Conservation (phyloP, 1,284 basidiomycete species). For the Neotropicomus parvogracilis region DNA sequence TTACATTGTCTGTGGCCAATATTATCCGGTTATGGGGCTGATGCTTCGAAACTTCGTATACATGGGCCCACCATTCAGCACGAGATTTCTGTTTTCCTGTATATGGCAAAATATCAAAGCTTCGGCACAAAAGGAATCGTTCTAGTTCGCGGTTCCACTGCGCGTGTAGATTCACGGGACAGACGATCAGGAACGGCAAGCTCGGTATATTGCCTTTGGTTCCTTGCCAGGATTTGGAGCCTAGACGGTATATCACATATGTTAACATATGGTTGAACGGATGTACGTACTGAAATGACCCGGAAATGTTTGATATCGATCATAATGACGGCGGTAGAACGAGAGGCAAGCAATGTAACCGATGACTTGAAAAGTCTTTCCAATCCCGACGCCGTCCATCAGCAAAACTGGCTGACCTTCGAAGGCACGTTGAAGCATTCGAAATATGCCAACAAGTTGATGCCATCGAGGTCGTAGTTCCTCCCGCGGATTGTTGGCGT, state of each 20-base stretch:
- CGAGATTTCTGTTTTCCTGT: background rate
- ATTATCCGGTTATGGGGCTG: background rate
- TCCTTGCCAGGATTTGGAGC: background rate
- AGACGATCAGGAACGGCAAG: background rate
- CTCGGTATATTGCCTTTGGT: background rate
- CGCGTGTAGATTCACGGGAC: slow-evolving; percentile 1
- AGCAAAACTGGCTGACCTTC: slow-evolving; percentile 1
- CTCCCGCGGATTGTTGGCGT: background rate
- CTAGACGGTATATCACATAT: too few relatives aligned
- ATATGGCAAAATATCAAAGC: background rate
- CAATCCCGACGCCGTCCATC: slow-evolving; percentile 18
- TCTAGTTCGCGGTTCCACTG: slow-evolving; percentile 3
- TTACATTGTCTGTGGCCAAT: background rate
- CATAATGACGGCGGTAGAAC: background rate
- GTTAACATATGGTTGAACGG: too few relatives aligned
- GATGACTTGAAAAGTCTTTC: slow-evolving; percentile 15
- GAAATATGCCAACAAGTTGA: slow-evolving; percentile 14
- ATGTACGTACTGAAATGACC: background rate
- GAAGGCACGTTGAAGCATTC: slow-evolving; percentile 8
- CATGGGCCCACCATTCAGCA: background rate
- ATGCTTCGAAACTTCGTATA: background rate
- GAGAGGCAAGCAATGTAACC: slow-evolving; percentile 4
- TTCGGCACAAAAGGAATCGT: background rate
- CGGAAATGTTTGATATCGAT: background rate
- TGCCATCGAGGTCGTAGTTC: slow-evolving; percentile 13